A percentile compares a stretch with the other conserved stretches of the same genome.
Evolutionary conservation across 1,284 basidiomycete genomes (phyloP).

Genomic region (Paramarasmius palmivorus): DNA sequence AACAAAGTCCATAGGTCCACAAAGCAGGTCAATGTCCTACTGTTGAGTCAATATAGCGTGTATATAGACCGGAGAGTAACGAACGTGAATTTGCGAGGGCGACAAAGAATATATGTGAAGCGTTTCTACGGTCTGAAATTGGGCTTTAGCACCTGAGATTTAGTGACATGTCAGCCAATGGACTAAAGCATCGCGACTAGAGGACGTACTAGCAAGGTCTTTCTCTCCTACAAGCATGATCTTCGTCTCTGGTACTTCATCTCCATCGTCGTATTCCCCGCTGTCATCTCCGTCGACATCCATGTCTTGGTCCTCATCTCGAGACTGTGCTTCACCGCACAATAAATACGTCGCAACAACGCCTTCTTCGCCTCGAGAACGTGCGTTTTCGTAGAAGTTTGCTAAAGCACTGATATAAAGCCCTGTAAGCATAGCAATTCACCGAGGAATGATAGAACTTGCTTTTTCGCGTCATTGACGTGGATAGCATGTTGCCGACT

Average conservation of each 20-base stretch:
- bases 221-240: conserved; percentile 56
- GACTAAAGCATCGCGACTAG: background rate
- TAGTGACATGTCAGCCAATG: background rate
- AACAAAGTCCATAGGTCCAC: conserved; percentile 48
- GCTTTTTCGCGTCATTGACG: conserved; percentile 77
- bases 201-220: conserved; percentile 56
- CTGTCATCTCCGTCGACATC: conserved; percentile 22
- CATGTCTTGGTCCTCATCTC: conserved; percentile 14
- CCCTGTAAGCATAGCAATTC: background rate
- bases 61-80: conserved; percentile 23
- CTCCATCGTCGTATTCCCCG: conserved; percentile 31
- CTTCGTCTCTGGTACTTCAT: conserved; percentile 44
- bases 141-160: conserved; percentile 44
- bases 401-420: conserved; percentile 55
- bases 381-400: conserved; percentile 47
- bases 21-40: conserved; percentile 64
- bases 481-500: conserved; percentile 68
- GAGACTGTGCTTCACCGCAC: conserved; percentile 46
- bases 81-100: conserved; percentile 56
- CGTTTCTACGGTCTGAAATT: conserved; percentile 49
- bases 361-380: conserved; percentile 34
- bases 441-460: conserved; percentile 21
- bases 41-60: background rate
- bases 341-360: conserved; percentile 66
- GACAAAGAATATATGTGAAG: conserved; percentile 70